Conservation (phyloP, 306 rosid genomes). For the Rosa chinensis region DNA sequence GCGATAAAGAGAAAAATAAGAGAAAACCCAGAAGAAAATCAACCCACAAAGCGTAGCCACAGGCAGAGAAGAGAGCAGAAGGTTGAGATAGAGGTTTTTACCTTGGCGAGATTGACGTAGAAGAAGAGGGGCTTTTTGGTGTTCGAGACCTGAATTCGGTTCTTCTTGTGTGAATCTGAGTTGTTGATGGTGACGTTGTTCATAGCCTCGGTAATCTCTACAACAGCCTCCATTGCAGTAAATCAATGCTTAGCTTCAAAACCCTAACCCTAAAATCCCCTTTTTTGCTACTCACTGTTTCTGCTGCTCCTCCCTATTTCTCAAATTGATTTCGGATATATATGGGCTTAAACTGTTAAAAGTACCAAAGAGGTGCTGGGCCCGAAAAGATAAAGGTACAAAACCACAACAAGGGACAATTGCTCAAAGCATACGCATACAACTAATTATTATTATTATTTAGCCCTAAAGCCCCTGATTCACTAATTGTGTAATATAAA, state of each 20-base stretch:
- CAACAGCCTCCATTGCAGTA: constrained; percentile 39
- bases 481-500: too few relatives aligned
- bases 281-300: not conserved
- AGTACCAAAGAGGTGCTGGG: not conserved
- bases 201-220: constrained; percentile 33
- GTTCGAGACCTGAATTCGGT: constrained; percentile 51
- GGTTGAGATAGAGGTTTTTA: constrained; percentile 3
- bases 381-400: not conserved
- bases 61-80: not conserved
- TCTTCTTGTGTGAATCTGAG: constrained; percentile 36
- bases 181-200: constrained; percentile 23
- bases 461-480: too few relatives aligned
- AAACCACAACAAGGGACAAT: not conserved
- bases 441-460: too few relatives aligned
- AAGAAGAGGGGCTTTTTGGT: constrained; percentile 52
- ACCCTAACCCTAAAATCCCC: constrained; percentile 37
- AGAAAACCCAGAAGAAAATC: not conserved
- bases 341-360: not conserved
- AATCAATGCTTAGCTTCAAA: constrained; percentile 7
- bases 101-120: constrained; percentile 52
- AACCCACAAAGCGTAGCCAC: not conserved
- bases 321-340: not conserved
- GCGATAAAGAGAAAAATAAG: not conserved
- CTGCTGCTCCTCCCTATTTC: not conserved
- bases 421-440: too few relatives aligned